A percentile compares a stretch with the other conserved stretches of the same genome.
phyloP scores from a whole-genome alignment of 306 rosid genomes.

The Prunus salicina region DNA sequence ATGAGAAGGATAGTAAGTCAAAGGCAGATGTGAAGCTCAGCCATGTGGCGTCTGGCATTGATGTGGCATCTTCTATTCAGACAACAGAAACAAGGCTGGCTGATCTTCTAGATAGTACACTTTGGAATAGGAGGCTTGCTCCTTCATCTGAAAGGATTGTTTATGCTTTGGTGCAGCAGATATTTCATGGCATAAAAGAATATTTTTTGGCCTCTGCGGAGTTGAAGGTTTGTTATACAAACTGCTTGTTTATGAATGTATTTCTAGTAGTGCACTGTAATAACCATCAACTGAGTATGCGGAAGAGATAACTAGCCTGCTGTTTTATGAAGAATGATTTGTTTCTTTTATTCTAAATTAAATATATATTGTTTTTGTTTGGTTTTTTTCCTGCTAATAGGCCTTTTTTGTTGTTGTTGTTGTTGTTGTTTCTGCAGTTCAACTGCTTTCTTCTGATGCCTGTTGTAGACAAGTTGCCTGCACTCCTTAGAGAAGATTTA shows the following conservation, averaged over 20 bases:
- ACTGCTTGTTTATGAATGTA: constrained; percentile 13
- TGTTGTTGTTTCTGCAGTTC: constrained; percentile 65
- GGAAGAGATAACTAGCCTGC: not conserved
- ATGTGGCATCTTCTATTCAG: constrained; percentile 57
- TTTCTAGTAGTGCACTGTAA: not conserved
- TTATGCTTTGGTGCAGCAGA: constrained; percentile 94
- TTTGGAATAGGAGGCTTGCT: constrained; percentile 95
- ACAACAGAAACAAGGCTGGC: constrained; percentile 89
- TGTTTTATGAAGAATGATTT: not conserved
- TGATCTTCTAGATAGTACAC: constrained; percentile 96
- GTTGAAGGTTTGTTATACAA: constrained; percentile 67
- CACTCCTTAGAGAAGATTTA: constrained; percentile 85
- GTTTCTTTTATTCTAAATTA: not conserved
- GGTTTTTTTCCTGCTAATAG: not conserved
- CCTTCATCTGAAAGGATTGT: constrained; percentile 98
- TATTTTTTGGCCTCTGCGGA: constrained; percentile 95
- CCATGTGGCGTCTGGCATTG: constrained; percentile 76
- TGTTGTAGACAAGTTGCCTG: constrained; percentile 94
- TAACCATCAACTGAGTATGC: not conserved
- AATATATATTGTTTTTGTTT: not conserved
- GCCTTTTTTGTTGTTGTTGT: not conserved
- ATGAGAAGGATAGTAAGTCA: constrained; percentile 71
- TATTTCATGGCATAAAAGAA: constrained; percentile 94
- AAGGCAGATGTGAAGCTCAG: constrained; percentile 88
- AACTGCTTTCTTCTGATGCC: constrained; percentile 99